phyloP scores from a whole-genome alignment of 768 basidiomycete genomes.

The Imleria badia region DNA sequence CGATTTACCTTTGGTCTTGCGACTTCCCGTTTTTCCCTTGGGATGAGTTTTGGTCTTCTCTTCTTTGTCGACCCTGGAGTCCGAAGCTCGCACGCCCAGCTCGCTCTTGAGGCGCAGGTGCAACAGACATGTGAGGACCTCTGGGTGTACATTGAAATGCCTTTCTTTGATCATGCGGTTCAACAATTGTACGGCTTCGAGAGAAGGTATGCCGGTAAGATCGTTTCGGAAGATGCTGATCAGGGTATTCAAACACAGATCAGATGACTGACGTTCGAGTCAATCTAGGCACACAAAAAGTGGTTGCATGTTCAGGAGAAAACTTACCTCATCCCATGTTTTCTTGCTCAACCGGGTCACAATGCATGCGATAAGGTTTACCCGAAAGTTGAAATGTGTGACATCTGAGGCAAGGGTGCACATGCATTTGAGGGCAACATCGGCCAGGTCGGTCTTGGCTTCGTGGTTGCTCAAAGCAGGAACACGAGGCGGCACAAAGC shows the following conservation, averaged over 20 bases:
- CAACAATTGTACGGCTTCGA: slow-evolving; percentile 86
- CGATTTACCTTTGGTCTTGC: slow-evolving; percentile 54
- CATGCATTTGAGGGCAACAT: slow-evolving; percentile 78
- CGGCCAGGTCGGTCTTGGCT: slow-evolving; percentile 68
- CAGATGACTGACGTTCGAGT: slow-evolving; percentile 60
- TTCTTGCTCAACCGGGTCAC: slow-evolving; percentile 80
- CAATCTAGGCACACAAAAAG: slow-evolving; percentile 3
- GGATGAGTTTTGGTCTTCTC: slow-evolving; percentile 32
- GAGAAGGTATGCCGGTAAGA: slow-evolving; percentile 73
- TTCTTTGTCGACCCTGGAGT: slow-evolving; percentile 60
- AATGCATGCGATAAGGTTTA: slow-evolving; percentile 87
- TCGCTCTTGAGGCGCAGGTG: slow-evolving; percentile 87
- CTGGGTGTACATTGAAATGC: slow-evolving; percentile 85
- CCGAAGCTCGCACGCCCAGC: slow-evolving; percentile 75
- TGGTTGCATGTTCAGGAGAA: slow-evolving; percentile 3
- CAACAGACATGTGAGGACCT: slow-evolving; percentile 81
- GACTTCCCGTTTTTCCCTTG: slow-evolving; percentile 41
- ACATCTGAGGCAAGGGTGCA: slow-evolving; percentile 80
- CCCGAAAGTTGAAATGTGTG: slow-evolving; percentile 96
- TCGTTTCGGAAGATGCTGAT: slow-evolving; percentile 83
- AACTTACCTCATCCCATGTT: slow-evolving; percentile 84
- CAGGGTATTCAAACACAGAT: slow-evolving; percentile 79
- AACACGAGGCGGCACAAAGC: slow-evolving; percentile 19
- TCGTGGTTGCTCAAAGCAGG: slow-evolving; percentile 20
- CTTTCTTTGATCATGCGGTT: slow-evolving; percentile 97